These are phyloP conservation scores for Amborella trichopoda DNA, from an alignment of 164 flowering plant species.

Conservation along the genomic window DNA sequence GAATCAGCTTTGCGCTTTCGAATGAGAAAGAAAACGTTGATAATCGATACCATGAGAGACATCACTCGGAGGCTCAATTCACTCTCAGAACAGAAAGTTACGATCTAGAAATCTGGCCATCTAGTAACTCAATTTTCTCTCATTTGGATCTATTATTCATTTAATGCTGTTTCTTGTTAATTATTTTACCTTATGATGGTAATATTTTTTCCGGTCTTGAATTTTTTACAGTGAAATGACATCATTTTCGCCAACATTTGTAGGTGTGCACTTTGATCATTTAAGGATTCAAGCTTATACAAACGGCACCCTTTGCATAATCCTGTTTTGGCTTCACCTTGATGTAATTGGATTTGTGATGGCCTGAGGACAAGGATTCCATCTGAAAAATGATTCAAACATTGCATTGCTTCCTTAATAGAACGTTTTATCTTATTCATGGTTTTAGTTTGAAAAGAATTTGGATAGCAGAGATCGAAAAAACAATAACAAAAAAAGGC, in stretches of 20 bases:
- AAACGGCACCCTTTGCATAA: no score
- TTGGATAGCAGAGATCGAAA: no score
- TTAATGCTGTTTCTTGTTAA: background rate
- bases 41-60: slow-evolving; percentile 62
- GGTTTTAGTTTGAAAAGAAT: no score
- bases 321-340: no score
- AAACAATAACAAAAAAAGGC: no score
- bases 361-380: no score
- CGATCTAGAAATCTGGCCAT: background rate
- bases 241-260: background rate
- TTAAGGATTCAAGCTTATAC: background rate
- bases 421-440: no score
- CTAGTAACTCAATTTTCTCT: background rate
- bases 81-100: slow-evolving; percentile 2
- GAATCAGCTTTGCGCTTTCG: slow-evolving; percentile 60
- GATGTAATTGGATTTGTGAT: no score
- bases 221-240: background rate
- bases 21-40: slow-evolving; percentile 73
- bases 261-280: background rate
- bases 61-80: slow-evolving; percentile 49
- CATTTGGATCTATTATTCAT: background rate
- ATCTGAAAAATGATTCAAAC: no score
- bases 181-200: background rate
- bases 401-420: no score
- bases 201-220: background rate